These are phyloP conservation scores for Pythium rhizo-oryzae DNA, from an alignment of 352 stramenopile species.

Conservation along the genomic window DNA sequence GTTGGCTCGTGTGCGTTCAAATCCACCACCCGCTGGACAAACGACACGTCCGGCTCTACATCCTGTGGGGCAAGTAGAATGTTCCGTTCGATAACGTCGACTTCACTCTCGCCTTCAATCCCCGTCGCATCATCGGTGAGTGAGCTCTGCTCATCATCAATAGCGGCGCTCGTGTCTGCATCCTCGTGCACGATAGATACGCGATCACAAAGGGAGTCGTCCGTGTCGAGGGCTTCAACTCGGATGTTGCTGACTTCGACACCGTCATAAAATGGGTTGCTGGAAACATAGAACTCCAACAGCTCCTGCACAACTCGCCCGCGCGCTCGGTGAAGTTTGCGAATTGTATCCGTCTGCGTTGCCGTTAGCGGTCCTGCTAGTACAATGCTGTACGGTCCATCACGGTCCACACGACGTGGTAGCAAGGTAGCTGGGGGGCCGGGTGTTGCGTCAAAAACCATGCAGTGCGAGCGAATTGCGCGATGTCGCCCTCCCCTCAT, in stretches of 20 bases:
- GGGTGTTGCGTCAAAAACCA: constrained; percentile 29
- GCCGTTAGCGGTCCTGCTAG: constrained; percentile 27
- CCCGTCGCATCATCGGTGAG: no score
- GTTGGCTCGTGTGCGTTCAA: constrained; percentile 4
- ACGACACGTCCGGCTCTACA: no score
- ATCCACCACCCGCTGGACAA: constrained; percentile 11
- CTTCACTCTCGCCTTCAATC: neutral
- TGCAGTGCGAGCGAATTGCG: constrained; percentile 28
- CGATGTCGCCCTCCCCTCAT: constrained; percentile 27
- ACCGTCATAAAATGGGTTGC: constrained; percentile 1
- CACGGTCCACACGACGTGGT: constrained; percentile 15
- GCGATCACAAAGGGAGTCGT: no score
- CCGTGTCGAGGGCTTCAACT: no score
- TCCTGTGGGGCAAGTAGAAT: neutral
- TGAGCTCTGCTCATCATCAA: no score
- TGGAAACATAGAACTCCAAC: constrained; percentile 5
- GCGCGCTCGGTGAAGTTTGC: constrained; percentile 18
- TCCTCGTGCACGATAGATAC: no score
- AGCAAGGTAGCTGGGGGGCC: constrained; percentile 17
- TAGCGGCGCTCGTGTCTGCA: no score
- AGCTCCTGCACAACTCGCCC: neutral
- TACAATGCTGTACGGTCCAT: constrained; percentile 22
- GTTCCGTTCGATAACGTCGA: constrained; percentile 14
- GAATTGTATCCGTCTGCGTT: constrained; percentile 15
- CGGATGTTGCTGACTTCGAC: no score